A percentile compares a stretch with the other conserved stretches of the same genome.
phyloP scores from a whole-genome alignment of 2,329 filamentous ascomycete species.

The Elsinoe perseae region DNA sequence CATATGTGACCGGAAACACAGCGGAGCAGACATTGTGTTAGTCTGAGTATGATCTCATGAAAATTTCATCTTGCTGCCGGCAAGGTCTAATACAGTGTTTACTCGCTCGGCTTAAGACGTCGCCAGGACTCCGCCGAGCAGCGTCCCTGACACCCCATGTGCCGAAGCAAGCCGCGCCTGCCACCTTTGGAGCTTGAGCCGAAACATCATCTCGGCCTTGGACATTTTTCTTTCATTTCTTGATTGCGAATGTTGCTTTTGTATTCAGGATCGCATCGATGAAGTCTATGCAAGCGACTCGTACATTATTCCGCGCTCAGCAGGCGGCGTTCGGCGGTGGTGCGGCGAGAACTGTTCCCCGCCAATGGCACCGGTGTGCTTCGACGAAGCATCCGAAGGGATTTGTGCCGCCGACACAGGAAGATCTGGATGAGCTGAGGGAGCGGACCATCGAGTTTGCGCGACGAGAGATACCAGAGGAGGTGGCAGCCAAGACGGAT shows the following conservation, averaged over 20 bases:
- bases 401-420: conserved; percentile 60
- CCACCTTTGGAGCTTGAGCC: conserved; percentile 9
- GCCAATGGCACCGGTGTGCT: conserved; percentile 34
- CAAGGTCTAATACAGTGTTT: conserved; percentile 8
- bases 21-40: neutral
- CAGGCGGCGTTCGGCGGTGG: conserved; percentile 3
- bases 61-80: neutral
- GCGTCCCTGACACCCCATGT: neutral
- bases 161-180: conserved; percentile 10
- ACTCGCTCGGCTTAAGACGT: conserved; percentile 13
- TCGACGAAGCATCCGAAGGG: conserved; percentile 63
- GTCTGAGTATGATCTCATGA: neutral
- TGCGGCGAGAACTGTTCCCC: neutral
- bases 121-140: conserved; percentile 7
- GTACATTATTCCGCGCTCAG: neutral
- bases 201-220: conserved; percentile 2
- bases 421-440: conserved; percentile 72
- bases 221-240: neutral
- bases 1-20: conserved; percentile 11
- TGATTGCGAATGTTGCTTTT: neutral
- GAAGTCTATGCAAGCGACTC: conserved; percentile 8
- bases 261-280: neutral
- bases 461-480: conserved; percentile 72
- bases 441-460: conserved; percentile 85
- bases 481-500: conserved; percentile 77